phyloP scores from a whole-genome alignment of 352 stramenopile genomes.

The Peronospora farinosa region DNA sequence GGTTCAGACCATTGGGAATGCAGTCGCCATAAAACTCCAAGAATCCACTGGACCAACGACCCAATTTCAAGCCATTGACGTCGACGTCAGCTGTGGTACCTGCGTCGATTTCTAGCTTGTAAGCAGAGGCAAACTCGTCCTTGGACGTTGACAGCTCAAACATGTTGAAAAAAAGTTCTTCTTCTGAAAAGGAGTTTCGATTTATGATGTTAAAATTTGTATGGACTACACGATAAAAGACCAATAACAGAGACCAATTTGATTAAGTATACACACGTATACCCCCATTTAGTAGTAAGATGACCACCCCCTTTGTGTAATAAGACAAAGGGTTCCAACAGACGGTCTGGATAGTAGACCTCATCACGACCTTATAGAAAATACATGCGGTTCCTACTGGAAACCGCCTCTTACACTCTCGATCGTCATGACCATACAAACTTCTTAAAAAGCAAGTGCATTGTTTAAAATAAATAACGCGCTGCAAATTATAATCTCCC shows the following conservation, averaged over 20 bases:
- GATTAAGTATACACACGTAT: neutral
- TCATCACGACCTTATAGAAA: too few species aligned
- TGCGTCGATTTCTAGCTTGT: constrained; percentile 11
- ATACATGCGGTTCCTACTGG: too few species aligned
- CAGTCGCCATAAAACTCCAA: constrained; percentile 23
- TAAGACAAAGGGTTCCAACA: constrained; percentile 4
- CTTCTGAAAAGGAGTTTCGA: neutral
- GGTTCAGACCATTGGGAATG: constrained; percentile 27
- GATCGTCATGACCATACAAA: neutral
- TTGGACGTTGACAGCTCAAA: constrained; percentile 17
- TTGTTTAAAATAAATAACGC: constrained; percentile 34
- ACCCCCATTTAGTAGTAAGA: neutral
- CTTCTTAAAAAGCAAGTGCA: constrained; percentile 16
- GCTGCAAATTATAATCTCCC: constrained; percentile 12
- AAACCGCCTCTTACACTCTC: neutral
- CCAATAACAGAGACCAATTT: too few species aligned
- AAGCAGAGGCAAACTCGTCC: constrained; percentile 18
- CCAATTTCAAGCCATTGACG: constrained; percentile 23
- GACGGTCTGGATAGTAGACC: neutral
- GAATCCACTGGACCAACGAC: constrained; percentile 19
- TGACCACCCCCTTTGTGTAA: constrained; percentile 5
- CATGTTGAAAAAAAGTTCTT: constrained; percentile 1
- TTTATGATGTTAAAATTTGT: neutral
- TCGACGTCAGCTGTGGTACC: constrained; percentile 4
- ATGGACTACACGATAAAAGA: neutral